Evolutionary conservation across 805 yeast species (phyloP), one percentile per base, ranked within the genome.

Genomic region (Spencermartinsiella europaea): DNA sequence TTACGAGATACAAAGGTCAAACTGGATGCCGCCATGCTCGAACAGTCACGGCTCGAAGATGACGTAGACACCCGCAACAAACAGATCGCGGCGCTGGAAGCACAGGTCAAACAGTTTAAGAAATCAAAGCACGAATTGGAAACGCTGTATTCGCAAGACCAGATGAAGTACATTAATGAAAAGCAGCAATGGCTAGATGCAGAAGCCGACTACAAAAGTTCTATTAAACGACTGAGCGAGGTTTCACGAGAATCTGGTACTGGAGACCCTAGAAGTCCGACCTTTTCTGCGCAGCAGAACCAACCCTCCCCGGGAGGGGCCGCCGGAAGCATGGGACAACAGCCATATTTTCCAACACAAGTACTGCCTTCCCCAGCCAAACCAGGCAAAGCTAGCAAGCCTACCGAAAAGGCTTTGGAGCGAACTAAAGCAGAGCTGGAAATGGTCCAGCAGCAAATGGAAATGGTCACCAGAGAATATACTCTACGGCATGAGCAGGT

Each of bases 381-480:
- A 34, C n/a, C 37, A 17, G 15, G 15, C 7, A 34, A 34, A 34
- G 46, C 52, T 10, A 28, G 22, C 12, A 25, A 25, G 12, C 12
- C 31, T 12, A 25, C 31, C 12, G 34, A 41, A 4, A 46, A 47
- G 38, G 39, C 45, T 7, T 40, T 49, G 3, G 57, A 48, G 7
- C 47, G 49, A 40, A 40, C 47, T 34, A 44, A 51, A 14, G 49
- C 59, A 10, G 58, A 55, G 45, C 48, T 55, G 20, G 50, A 49
- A 3, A 46, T 60, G 47, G 56, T 55, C 38, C 52, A 53, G 38
- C 58, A 52, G 38, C 65, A 62, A 28, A 51, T 56, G 39, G 58
- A 59, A 38, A 51, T 60, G 44, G 57, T 63, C 17, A 42, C 61
- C 14, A 45, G 51, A 21, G 70, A 65, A 40, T 57, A 64, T 35